Percentiles rank a stretch among this genome's conserved stretches.
phyloP scores from a whole-genome alignment of 768 basidiomycete genomes.

The Roridomyces roridus region DNA sequence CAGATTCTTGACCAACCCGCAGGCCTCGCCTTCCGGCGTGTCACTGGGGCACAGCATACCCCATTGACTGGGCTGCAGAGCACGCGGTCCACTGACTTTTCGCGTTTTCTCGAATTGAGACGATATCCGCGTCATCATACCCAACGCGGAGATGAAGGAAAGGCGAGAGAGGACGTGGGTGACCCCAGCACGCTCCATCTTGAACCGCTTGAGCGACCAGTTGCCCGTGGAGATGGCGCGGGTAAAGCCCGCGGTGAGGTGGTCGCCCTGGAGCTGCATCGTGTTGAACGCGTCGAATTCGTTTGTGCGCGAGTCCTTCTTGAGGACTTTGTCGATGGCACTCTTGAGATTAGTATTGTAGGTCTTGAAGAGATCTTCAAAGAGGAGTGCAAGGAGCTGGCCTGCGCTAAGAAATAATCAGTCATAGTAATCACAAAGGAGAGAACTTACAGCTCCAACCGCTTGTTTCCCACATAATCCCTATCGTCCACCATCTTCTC shows the following conservation, averaged over 20 bases:
- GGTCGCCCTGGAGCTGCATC: constrained; percentile 96
- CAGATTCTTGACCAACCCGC: constrained; percentile 97
- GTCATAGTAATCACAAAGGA: not conserved
- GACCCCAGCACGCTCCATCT: constrained; percentile 98
- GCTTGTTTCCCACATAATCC: constrained; percentile 99
- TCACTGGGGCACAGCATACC: constrained; percentile 98
- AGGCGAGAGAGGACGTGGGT: constrained; percentile 96
- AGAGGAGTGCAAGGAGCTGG: constrained; percentile 92
- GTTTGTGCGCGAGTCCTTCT: constrained; percentile 92
- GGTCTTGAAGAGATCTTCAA: constrained; percentile 98
- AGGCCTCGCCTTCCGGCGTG: constrained; percentile 99
- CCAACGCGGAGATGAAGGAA: constrained; percentile 95
- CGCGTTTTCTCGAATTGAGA: constrained; percentile 99
- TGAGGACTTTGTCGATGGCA: constrained; percentile 95
- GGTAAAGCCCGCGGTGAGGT: constrained; percentile 93
- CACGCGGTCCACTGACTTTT: constrained; percentile 97
- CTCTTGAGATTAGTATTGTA: constrained; percentile 96
- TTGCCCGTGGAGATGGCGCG: constrained; percentile 99
- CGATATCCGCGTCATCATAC: constrained; percentile 99
- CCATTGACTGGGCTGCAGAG: constrained; percentile 98
- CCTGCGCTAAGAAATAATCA: constrained; percentile 71
- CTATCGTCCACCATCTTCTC: constrained; percentile 98
- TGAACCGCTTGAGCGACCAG: constrained; percentile 98
- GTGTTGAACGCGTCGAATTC: constrained; percentile 95
- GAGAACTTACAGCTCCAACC: constrained; percentile 85